A percentile compares a stretch with the other conserved stretches of the same genome.
phyloP scores from a whole-genome alignment of 2,329 filamentous ascomycete genomes.

The Ustilaginoidea virens region DNA sequence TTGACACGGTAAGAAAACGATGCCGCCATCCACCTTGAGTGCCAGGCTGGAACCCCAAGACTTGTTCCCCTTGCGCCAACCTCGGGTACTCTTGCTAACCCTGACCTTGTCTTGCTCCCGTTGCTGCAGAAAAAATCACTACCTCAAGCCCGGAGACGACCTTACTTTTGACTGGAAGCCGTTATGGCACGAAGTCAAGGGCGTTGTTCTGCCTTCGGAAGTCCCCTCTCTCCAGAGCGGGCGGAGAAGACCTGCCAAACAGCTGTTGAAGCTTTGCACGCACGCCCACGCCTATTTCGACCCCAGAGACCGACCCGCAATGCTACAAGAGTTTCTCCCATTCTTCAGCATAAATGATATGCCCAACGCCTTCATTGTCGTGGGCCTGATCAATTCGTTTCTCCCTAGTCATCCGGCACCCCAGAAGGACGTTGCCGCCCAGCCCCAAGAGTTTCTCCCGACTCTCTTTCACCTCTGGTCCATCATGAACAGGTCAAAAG shows the following conservation, averaged over 20 bases:
- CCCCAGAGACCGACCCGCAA: slow-evolving; percentile 65
- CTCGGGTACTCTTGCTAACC: no score
- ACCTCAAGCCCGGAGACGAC: slow-evolving; percentile 79
- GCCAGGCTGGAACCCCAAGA: no score
- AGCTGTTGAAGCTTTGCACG: slow-evolving; percentile 74
- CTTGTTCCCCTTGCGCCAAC: no score
- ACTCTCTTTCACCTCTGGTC: slow-evolving; percentile 97
- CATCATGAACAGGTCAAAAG: slow-evolving; percentile 75
- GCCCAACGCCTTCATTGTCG: slow-evolving; percentile 85
- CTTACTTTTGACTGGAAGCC: slow-evolving; percentile 87
- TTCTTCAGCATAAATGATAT: slow-evolving; percentile 91
- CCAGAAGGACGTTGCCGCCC: slow-evolving; percentile 54
- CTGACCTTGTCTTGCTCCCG: slow-evolving; percentile 2
- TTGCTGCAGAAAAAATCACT: slow-evolving; percentile 67
- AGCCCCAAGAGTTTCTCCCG: slow-evolving; percentile 77
- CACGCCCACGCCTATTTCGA: slow-evolving; percentile 91
- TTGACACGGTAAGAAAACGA: slow-evolving; percentile 56
- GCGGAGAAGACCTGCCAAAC: slow-evolving; percentile 40
- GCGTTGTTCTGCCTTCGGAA: slow-evolving; percentile 76
- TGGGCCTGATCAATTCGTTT: slow-evolving; percentile 71
- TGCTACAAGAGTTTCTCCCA: slow-evolving; percentile 65
- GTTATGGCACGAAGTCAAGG: slow-evolving; percentile 83
- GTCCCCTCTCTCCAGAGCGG: slow-evolving; percentile 48
- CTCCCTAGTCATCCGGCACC: slow-evolving; percentile 73
- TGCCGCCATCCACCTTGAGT: no score